These are phyloP conservation scores for Penicillium psychrofluorescens DNA, from an alignment of 495 filamentous ascomycete species.

Conservation along the genomic window DNA sequence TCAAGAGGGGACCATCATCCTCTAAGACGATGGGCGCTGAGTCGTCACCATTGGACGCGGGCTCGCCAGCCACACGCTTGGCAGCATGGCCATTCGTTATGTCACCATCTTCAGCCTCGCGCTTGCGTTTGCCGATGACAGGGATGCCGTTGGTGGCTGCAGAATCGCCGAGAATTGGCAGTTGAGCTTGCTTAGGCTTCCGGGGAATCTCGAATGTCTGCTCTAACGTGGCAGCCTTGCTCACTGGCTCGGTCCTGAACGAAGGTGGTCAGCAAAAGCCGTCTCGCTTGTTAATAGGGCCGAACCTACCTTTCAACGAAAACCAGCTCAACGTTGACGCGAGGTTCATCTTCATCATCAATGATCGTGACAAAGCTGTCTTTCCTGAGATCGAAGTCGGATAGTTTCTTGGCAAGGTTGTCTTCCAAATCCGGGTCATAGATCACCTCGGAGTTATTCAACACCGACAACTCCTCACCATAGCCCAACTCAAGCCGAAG, in stretches of 20 bases:
- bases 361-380: conserved; percentile 77
- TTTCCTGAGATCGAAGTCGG: conserved; percentile 63
- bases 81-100: conserved; percentile 30
- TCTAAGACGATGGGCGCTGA: conserved; percentile 43
- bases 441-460: conserved; percentile 61
- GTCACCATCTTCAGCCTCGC: conserved; percentile 34
- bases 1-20: conserved; percentile 58
- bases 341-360: conserved; percentile 75
- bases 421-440: conserved; percentile 88
- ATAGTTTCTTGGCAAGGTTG: conserved; percentile 71
- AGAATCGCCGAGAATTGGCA: conserved; percentile 8
- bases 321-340: conserved; percentile 72
- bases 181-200: conserved; percentile 32
- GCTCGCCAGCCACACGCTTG: conserved; percentile 36
- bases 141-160: conserved; percentile 12
- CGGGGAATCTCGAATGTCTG: conserved; percentile 41
- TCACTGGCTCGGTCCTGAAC: conserved; percentile 18
- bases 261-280: conserved; percentile 4
- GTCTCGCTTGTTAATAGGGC: too few species aligned
- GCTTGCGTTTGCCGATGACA: conserved; percentile 34
- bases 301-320: conserved; percentile 38
- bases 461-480: conserved; percentile 73
- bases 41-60: conserved; percentile 21
- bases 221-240: conserved; percentile 37
- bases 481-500: conserved; percentile 67